Base-by-base conservation (phyloP, 495 filamentous ascomycete genomes). In the Tuber umbilicatum region DNA sequence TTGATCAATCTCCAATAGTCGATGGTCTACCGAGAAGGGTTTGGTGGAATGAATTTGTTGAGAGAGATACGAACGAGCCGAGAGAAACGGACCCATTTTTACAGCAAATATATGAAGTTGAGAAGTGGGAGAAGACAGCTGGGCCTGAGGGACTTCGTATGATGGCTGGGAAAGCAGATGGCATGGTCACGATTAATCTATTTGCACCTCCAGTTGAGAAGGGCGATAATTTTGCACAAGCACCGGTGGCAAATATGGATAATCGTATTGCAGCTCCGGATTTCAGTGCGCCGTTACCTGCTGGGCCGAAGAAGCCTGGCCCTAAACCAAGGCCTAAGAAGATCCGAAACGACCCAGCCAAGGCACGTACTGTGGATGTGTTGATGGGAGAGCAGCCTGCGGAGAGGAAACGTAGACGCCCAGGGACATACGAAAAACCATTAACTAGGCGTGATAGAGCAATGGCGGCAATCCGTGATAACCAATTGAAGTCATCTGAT, bases 31-130 rank as follows among this genome's bases (percentile, higher is more conserved):
- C 75, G 19, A 68, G 68, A 38, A 71, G 81, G 60, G 73, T 80
- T 70, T 82, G 81, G 81, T 82, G 81, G 81, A 77, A 80, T n/a
- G 78, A 82, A 73, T 82, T 82, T 73, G 81, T 82, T 72, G 73
- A 80, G 19, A 80, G 81, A 38, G 69, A 77, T 43, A 72, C 80
- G 21, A 76, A 72, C 39, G 78, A 80, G 41, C 78, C 78, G 31
- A 76, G 73, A 64, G 73, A 82, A 27, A 73, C 70, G 9, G 76
- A 73, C 37, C 74, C 78, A 19, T 82, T 82, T 38, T 60, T 78
- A 2, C 79, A 82, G 37, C 78, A 80, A 71, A 72, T 82, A 55
- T 72, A 80, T 16, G 75, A 82, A 35, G 75, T 82, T 31, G 73
- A 81, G 37, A 73, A 72, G 45, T 82, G 80, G 80, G 80, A 82